Evolutionary conservation across 805 yeast genomes (phyloP).

Genomic region (Torulaspora indica): DNA sequence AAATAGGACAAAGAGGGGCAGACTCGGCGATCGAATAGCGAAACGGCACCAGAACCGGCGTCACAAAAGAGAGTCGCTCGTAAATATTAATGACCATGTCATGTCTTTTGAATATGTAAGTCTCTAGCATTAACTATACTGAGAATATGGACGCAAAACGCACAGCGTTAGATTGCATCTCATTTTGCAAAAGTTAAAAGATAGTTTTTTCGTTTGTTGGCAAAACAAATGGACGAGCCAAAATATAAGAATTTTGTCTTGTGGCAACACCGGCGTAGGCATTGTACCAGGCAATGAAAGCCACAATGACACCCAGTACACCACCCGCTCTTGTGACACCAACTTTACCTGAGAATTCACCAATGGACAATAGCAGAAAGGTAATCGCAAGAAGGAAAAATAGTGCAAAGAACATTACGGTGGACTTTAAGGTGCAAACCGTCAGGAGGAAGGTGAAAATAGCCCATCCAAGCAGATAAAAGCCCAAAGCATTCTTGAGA

Average conservation of each 20-base stretch:
- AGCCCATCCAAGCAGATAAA: conserved; percentile 59
- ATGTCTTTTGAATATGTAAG: too few relatives aligned
- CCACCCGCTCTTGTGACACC: conserved; percentile 55
- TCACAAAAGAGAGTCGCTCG: too few relatives aligned
- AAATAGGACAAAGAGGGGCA: too few relatives aligned
- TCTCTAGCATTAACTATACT: too few relatives aligned
- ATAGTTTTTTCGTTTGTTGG: conserved; percentile 27
- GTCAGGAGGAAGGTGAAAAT: conserved; percentile 53
- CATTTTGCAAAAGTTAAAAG: too few relatives aligned
- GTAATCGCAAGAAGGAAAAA: conserved; percentile 52
- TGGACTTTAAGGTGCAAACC: conserved; percentile 56
- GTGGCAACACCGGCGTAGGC: conserved; percentile 68
- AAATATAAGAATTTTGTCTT: conserved; percentile 49
- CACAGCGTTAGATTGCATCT: too few relatives aligned
- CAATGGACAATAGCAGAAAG: conserved; percentile 50
- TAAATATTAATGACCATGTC: too few relatives aligned
- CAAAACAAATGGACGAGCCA: conserved; percentile 33
- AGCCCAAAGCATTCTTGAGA: conserved; percentile 50
- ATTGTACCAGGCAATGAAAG: conserved; percentile 63
- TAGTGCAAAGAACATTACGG: conserved; percentile 56
- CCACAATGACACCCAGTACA: conserved; percentile 55
- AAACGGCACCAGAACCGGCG: too few relatives aligned
- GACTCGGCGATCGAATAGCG: too few relatives aligned
- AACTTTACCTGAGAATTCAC: conserved; percentile 44
- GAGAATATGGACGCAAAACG: too few relatives aligned